Evolutionary conservation across 2,329 filamentous ascomycete genomes (phyloP), one percentile per base, ranked within the genome.

Genomic region (Fusarium abutilonis): DNA sequence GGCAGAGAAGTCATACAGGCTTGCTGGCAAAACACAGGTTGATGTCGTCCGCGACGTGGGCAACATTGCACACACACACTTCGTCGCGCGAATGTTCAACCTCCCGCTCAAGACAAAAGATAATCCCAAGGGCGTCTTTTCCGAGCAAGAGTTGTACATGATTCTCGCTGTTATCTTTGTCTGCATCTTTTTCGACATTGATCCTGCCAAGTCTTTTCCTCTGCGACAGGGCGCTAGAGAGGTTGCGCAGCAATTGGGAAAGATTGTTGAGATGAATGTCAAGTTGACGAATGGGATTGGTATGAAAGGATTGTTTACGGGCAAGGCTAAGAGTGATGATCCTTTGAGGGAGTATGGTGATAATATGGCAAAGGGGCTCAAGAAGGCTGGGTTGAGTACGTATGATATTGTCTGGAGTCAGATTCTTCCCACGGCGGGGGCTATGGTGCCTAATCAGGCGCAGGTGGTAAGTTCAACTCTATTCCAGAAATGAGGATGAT

Each of bases 21-120:
- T 93, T 2, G 76, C 68, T 26, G 77, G 73, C 1, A 71, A 67
- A 51, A 83, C 80, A 4, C 88, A 91, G 71, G 83, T 92, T 36
- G 91, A 95, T 66, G 80, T 93, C 4, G 78, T 91, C 9, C 84
- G 87, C 21, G 87, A 91, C 52, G 83, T 92, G 1, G 88, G 85
- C 23, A 92, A 92, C 70, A 75, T 90, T 23, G 83, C 82, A 0
- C 88, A 89, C 6, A 84, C 87, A 4, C 80, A 86, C 66, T 91
- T 90, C 36, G 86, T 84, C 0, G 79, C 88, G 3, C 81, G 83
- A 5, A 79, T 81, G 19, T 89, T 91, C 71, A 85, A 86, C 44
- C 77, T 92, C 4, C 88, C 89, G 0, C 77, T 92, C 35, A 90
- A 91, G 77, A 87, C 85, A 0, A 72, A 74, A 3, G 78, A 85